Conservation (phyloP, 345 rosid species). For the Eucalyptus brandiana region DNA sequence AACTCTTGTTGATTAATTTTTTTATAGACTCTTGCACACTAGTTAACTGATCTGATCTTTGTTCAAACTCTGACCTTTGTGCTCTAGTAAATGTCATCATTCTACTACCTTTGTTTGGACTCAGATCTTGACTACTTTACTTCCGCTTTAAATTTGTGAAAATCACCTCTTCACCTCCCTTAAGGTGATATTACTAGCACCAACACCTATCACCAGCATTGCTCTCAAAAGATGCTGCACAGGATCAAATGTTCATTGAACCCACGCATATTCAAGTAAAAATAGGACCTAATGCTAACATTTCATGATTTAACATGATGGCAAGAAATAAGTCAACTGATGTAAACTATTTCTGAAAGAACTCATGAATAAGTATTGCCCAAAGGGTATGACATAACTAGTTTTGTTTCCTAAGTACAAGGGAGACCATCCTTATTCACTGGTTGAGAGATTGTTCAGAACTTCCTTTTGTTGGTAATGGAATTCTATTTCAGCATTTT, state of each 20-base stretch:
- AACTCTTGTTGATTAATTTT: too few species aligned
- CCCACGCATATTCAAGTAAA: background rate
- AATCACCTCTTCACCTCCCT: too few species aligned
- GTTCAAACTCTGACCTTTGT: too few species aligned
- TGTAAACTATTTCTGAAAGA: background rate
- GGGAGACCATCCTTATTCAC: background rate
- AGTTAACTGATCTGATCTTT: too few species aligned
- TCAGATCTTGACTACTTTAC: too few species aligned
- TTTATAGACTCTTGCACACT: too few species aligned
- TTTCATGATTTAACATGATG: background rate
- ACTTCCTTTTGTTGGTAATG: background rate
- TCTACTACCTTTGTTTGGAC: too few species aligned
- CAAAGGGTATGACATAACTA: background rate
- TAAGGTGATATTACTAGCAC: too few species aligned
- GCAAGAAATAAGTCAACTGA: background rate
- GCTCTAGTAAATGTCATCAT: too few species aligned
- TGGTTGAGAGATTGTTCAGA: background rate
- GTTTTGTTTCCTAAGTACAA: background rate
- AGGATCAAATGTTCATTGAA: background rate
- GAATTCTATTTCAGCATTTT: background rate
- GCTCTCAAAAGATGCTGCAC: slow-evolving; percentile 89
- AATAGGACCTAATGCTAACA: background rate
- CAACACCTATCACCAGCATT: slow-evolving; percentile 69
- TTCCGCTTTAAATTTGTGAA: too few species aligned
- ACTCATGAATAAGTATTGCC: background rate